phyloP scores from a whole-genome alignment of 176 grass and related monocot species.

The Secale cereale region DNA sequence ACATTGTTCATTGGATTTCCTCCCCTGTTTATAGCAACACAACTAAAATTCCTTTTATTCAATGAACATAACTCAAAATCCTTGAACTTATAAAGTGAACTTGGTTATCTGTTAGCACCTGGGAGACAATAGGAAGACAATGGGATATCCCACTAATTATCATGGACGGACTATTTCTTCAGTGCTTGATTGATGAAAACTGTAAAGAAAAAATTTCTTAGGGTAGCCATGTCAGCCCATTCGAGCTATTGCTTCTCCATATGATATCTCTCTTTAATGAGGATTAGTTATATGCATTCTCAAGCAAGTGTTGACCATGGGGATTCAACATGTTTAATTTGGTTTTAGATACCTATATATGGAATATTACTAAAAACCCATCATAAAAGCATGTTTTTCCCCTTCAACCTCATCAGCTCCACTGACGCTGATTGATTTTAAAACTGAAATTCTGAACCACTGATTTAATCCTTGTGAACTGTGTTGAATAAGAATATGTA shows the following conservation, averaged over 20 bases:
- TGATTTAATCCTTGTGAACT: background rate
- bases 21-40: background rate
- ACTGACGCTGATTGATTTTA: background rate
- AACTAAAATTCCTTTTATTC: background rate
- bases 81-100: background rate
- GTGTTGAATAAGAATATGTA: conserved; percentile 1
- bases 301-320: background rate
- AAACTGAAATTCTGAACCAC: background rate
- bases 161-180: background rate
- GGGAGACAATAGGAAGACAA: background rate
- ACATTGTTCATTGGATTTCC: background rate
- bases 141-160: background rate
- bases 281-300: conserved; percentile 13
- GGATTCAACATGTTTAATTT: background rate
- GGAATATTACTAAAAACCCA: background rate
- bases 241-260: background rate
- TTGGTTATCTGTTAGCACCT: background rate
- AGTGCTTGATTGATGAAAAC: conserved; percentile 3
- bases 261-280: background rate
- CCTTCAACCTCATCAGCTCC: background rate
- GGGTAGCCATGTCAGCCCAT: background rate
- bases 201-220: background rate
- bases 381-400: background rate
- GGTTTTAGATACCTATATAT: background rate
- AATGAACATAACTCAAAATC: background rate